Evolutionary conservation across 1,284 basidiomycete genomes (phyloP), one percentile per base, ranked within the genome.

Genomic region (Malassezia obtusa): DNA sequence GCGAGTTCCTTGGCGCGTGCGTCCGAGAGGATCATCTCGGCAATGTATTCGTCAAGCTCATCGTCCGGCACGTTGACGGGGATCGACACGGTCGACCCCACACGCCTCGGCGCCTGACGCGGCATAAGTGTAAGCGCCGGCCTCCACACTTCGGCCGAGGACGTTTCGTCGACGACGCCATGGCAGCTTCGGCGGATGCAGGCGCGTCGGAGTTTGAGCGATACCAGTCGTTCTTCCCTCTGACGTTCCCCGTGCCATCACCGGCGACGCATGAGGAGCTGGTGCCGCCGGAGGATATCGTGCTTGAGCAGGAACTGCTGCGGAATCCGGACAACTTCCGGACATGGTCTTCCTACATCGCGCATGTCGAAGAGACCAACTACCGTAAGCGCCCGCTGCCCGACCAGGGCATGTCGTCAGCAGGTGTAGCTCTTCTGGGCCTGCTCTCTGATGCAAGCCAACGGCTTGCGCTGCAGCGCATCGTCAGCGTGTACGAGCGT

Each of bases 281-380:
- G 48, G 80, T 96, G 62, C 80, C 84, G 3, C 76, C 82, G 26
- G 79, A 82, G 46, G 90, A 96, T 75, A 75, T 95, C 31, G 80
- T 84, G 58, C 83, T 88, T 38, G 94, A 96, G 77, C 90, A 98
- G 76, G 92, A 98, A 76, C 81, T 98, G n/a, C 78, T 91, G 30
- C 83, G 88, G 59, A 95, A 96, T 75, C 87, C 89, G 3, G 81
- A 82, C 55, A 94, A 91, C 53, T 86, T 91, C 73, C 82, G 87
- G 28, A 83, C 86, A 62, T 98, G 94, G 94, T 84, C 86, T 80
- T 79, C 83, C 0, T 87, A 91, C 65, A 87, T 98, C 65, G 80
- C 83, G 57, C 79, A 82, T 47, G 81, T 89, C 46, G 81, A 83
- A 65, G 86, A 90, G 53, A 77, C 79, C 22, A 82, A 81, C 64